These are phyloP conservation scores for Camelina sativa DNA, from an alignment of 345 rosid species.

Conservation along the genomic window DNA sequence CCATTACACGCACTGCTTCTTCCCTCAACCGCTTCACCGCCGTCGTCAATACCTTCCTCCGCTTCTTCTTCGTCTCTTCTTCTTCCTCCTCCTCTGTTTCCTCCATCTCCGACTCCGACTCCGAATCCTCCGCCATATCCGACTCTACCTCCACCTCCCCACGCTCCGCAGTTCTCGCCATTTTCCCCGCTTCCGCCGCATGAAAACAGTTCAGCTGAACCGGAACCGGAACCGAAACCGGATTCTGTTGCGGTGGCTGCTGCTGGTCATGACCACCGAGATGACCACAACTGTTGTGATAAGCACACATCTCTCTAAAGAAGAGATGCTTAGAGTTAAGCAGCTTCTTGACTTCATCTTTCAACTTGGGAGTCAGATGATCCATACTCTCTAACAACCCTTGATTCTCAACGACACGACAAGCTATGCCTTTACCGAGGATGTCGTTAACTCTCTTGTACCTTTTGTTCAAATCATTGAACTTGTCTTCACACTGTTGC, in stretches of 20 bases:
- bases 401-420: slow-evolving; percentile 93
- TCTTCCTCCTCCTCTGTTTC: slow-evolving; percentile 53
- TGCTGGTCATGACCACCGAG: slow-evolving; percentile 32
- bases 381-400: slow-evolving; percentile 82
- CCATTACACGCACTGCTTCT: slow-evolving; percentile 55
- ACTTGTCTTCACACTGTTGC: slow-evolving; percentile 97
- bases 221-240: slow-evolving; percentile 40
- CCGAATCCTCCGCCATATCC: slow-evolving; percentile 57
- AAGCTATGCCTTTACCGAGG: slow-evolving; percentile 88
- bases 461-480: slow-evolving; percentile 95
- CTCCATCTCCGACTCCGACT: slow-evolving; percentile 54
- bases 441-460: slow-evolving; percentile 96
- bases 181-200: slow-evolving; percentile 44
- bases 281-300: slow-evolving; percentile 87
- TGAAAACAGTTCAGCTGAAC: slow-evolving; percentile 56
- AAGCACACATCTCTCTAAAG: slow-evolving; percentile 97
- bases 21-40: slow-evolving; percentile 54
- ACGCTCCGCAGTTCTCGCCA: slow-evolving; percentile 50
- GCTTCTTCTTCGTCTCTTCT: slow-evolving; percentile 48
- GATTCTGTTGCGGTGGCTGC: not conserved
- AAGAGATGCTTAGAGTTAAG: slow-evolving; percentile 92
- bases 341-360: slow-evolving; percentile 83
- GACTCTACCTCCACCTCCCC: slow-evolving; percentile 55
- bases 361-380: slow-evolving; percentile 67
- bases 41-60: slow-evolving; percentile 43